phyloP scores from a whole-genome alignment of 305 asterid genomes.

The Andrographis paniculata region DNA sequence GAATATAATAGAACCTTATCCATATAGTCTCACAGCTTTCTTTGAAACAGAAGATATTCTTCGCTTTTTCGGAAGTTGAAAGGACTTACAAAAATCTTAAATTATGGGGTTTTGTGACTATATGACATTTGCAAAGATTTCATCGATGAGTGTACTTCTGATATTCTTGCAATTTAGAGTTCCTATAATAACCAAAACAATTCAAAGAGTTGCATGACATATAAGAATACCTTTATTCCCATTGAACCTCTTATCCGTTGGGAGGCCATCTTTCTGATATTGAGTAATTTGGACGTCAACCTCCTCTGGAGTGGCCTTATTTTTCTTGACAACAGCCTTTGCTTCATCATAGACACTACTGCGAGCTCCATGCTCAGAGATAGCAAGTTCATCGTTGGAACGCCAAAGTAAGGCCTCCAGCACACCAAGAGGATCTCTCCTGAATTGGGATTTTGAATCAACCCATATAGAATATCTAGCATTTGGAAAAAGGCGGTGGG shows the following conservation, averaged over 20 bases:
- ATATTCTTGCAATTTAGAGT: too few relatives aligned
- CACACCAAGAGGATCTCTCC: slow-evolving; percentile 53
- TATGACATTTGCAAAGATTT: too few relatives aligned
- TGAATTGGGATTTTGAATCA: slow-evolving; percentile 86
- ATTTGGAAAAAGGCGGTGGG: slow-evolving; percentile 95
- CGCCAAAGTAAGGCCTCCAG: slow-evolving; percentile 76
- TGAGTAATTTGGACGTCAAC: slow-evolving; percentile 84
- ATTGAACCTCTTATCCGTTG: slow-evolving; percentile 81
- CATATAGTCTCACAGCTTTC: neutral
- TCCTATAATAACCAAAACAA: too few relatives aligned
- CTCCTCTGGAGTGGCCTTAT: slow-evolving; percentile 91
- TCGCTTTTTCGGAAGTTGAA: neutral
- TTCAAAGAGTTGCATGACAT: neutral
- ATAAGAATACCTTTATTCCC: slow-evolving; percentile 69
- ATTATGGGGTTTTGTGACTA: too few relatives aligned
- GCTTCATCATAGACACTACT: slow-evolving; percentile 97
- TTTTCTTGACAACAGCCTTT: slow-evolving; percentile 88
- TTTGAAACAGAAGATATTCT: neutral
- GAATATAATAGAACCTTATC: neutral
- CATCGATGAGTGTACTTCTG: too few relatives aligned
- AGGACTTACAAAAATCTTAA: too few relatives aligned
- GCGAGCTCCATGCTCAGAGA: slow-evolving; percentile 85
- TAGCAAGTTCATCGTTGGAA: slow-evolving; percentile 53
- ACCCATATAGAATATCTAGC: slow-evolving; percentile 94
- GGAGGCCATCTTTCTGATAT: slow-evolving; percentile 74